Conservation (phyloP, 2,329 filamentous ascomycete species). For the Colletotrichum filicis region DNA sequence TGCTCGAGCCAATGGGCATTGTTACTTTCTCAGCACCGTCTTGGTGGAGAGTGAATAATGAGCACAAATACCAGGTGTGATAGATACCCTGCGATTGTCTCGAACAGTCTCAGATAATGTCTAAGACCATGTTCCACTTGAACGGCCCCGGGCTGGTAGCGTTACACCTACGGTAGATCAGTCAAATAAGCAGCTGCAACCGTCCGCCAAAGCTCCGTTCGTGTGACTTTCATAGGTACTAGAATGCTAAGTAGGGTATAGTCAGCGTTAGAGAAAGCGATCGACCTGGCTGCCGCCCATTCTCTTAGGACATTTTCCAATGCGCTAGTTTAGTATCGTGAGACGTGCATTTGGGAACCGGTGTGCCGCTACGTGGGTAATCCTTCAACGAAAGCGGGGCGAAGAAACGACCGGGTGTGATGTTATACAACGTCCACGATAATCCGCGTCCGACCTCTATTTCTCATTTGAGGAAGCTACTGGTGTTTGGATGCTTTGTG, state of each 20-base stretch:
- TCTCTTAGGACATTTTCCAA: not conserved
- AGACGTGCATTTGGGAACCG: not conserved
- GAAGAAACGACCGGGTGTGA: not conserved
- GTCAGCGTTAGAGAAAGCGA: not conserved
- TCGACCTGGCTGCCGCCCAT: not conserved
- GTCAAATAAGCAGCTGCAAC: conserved; percentile 17
- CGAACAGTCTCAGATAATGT: conserved; percentile 26
- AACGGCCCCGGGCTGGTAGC: not conserved
- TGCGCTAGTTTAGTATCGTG: not conserved
- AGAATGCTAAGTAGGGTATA: too few species aligned
- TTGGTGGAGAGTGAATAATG: not conserved
- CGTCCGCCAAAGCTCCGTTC: conserved; percentile 7
- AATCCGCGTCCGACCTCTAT: not conserved
- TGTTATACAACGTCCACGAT: not conserved
- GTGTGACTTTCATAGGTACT: not conserved
- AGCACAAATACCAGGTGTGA: not conserved
- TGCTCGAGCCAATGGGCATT: not conserved
- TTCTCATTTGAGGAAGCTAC: not conserved
- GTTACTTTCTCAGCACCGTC: not conserved
- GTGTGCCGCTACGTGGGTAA: not conserved
- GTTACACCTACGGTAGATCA: not conserved
- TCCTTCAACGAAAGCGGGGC: not conserved
- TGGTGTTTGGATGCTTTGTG: not conserved
- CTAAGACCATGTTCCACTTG: conserved; percentile 6
- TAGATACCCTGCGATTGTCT: not conserved